Percentiles rank a stretch among this genome's conserved stretches.
Evolutionary conservation across 345 rosid species (phyloP).

Genomic region (Streptanthus diversifolius): DNA sequence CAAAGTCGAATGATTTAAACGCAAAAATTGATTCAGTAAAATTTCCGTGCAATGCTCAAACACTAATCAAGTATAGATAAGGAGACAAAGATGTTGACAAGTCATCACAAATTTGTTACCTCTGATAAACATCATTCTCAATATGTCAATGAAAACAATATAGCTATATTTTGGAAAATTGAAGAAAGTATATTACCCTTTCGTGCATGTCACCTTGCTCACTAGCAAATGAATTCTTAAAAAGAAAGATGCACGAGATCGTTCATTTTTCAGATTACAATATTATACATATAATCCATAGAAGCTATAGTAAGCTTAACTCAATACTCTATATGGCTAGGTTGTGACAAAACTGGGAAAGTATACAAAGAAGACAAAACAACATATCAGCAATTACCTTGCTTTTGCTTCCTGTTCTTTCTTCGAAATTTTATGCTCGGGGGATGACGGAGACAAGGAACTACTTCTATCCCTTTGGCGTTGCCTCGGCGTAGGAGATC

Average conservation of each 20-base stretch:
- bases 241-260: not conserved
- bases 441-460: constrained; percentile 48
- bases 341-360: not conserved
- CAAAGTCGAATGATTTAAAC: not conserved
- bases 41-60: not conserved
- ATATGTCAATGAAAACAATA: not conserved
- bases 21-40: not conserved
- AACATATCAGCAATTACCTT: constrained; percentile 33
- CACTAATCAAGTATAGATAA: not conserved
- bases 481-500: constrained; percentile 55
- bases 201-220: not conserved
- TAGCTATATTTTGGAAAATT: not conserved
- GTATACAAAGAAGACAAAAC: not conserved
- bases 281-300: not conserved
- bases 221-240: not conserved
- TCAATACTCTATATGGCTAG: not conserved
- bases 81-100: not conserved
- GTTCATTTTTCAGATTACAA: not conserved
- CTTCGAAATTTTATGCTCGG: constrained; percentile 41
- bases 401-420: constrained; percentile 59
- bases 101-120: not conserved
- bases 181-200: too few relatives aligned
- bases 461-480: constrained; percentile 42
- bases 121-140: not conserved
- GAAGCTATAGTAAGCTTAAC: not conserved